A percentile compares a stretch with the other conserved stretches of the same genome.
Evolutionary conservation across 2,329 filamentous ascomycete species (phyloP).

Genomic region (Coniochaeta sp.): DNA sequence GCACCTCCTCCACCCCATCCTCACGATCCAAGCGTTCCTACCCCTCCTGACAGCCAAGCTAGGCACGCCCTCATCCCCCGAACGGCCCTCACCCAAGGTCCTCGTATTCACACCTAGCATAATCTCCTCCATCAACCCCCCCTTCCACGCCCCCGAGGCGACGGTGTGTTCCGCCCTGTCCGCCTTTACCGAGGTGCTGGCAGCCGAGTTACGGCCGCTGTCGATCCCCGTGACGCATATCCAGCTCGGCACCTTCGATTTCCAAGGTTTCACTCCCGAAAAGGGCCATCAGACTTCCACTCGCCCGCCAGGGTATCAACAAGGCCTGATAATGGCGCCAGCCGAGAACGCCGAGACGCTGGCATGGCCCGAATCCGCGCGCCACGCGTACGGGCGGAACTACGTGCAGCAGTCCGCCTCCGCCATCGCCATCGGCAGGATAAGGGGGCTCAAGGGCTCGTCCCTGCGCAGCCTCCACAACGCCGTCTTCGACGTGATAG

Average conservation of each 20-base stretch:
- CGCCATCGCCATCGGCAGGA: constrained; percentile 48
- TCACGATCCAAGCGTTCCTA: constrained; percentile 85
- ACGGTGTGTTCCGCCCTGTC: constrained; percentile 81
- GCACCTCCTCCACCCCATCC: constrained; percentile 81
- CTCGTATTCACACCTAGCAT: constrained; percentile 75
- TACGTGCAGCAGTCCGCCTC: constrained; percentile 49
- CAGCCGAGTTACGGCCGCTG: constrained; percentile 70
- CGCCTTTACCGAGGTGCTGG: constrained; percentile 74
- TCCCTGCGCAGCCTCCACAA: constrained; percentile 75
- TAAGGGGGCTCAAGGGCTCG: constrained; percentile 59
- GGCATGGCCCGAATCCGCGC: constrained; percentile 56
- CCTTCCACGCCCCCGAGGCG: constrained; percentile 80
- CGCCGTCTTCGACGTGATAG: constrained; percentile 83
- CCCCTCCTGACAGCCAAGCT: constrained; percentile 63
- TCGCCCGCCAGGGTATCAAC: too few species aligned
- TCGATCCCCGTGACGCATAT: constrained; percentile 77
- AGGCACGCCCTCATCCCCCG: constrained; percentile 40
- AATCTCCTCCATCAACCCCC: constrained; percentile 70
- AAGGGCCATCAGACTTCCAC: neutral
- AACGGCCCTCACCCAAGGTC: constrained; percentile 56
- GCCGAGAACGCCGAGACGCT: constrained; percentile 45
- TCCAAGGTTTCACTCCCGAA: constrained; percentile 56
- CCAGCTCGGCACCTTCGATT: constrained; percentile 87
- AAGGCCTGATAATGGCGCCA: constrained; percentile 33
- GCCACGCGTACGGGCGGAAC: constrained; percentile 56